Base-by-base conservation (phyloP, 257 asterid species). In the Buddleja alternifolia region DNA sequence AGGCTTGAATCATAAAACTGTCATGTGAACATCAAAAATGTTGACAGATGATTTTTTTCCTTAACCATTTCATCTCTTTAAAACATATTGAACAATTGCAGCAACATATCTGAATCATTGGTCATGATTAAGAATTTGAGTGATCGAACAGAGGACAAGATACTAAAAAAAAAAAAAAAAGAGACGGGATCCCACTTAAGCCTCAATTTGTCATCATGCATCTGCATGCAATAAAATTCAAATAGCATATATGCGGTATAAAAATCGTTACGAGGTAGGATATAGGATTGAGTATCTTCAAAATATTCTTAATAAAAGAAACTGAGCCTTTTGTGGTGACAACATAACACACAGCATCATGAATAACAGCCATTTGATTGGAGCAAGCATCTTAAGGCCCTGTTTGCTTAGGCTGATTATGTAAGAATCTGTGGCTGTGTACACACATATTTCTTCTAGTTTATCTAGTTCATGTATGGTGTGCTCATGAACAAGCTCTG, bases 1-100 rank as follows among this genome's bases (percentile, higher is more conserved):
- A 39, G 53, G 71, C 17, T 16, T 15, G 51, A 10, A 17, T 47
- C 69, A 65, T 19, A 66, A 21, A 52, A 37, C 21, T 14, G 41
- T 40, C 63, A 37, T 14, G 54, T 23, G 20, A 16, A 32, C 0
- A 20, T 19, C n/a, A 60, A 45, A 45, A 19, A 8, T 4, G 20
- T 39, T 39, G 66, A 60, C 34, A 29, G 17, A 37, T 10, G 20
- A 17, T 20, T 36, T 58, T 29, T 4, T 58, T 37, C 29, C 64
- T 37, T 37, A 29, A 29, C 34, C 34, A 29, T 29, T 2, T 29
- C 5, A 5, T 29, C 34, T 29, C 34, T 29, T 29, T 29, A 29
- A 29, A 29, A 29, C 34, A 29, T 2, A 1, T 29, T 29, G 34
- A 29, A 29, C 5, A 29, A 29, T 5, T 29, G 5, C 34, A 29